A percentile compares a stretch with the other conserved stretches of the same genome.
phyloP scores from a whole-genome alignment of 129 eudicot genomes.

The Daucus carota region DH1_v3.0 NC_030382.2:49159001-49159500 shows the following conservation, averaged over 20 bases:
- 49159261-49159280: neutral
- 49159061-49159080: neutral
- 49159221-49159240: neutral
- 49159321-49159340: conserved; percentile 4
- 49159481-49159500: conserved; percentile 98
- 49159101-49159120: neutral
- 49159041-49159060: neutral
- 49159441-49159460: conserved; percentile 88
- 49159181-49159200: neutral
- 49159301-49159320: neutral
- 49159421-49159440: conserved; percentile 2
- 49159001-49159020: too few species aligned
- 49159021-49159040: conserved; percentile 4
- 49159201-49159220: too few species aligned
- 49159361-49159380: conserved; percentile 1
- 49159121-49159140: conserved; percentile 12
- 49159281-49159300: neutral
- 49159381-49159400: conserved; percentile 6
- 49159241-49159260: neutral
- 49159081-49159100: neutral
- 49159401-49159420: conserved; percentile 24
- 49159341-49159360: neutral
- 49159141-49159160: neutral
- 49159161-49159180: neutral
- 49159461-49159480: conserved; percentile 95